Percentiles rank a stretch among this genome's conserved stretches.
Conservation (phyloP, 2,329 filamentous ascomycete species). For the Cladophialophora chaetospira region DNA sequence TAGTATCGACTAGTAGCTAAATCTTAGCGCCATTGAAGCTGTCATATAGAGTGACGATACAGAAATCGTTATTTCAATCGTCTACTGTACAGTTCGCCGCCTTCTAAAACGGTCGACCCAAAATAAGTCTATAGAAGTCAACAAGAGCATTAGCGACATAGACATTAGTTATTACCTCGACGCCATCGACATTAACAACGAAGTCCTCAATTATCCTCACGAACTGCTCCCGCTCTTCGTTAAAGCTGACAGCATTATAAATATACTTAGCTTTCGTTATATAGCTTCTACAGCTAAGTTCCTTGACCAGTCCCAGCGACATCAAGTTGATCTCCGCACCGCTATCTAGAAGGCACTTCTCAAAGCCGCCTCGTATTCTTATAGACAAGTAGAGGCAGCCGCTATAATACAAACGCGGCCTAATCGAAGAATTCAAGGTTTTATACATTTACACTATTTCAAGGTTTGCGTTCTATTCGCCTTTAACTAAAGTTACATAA, state of each 20-base stretch:
- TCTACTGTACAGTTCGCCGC: neutral
- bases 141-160: neutral
- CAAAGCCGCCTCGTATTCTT: neutral
- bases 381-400: neutral
- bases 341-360: neutral
- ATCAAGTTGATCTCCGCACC: neutral
- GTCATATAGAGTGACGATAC: neutral
- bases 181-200: neutral
- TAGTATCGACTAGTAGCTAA: neutral
- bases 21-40: neutral
- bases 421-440: neutral
- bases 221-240: neutral
- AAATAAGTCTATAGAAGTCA: neutral
- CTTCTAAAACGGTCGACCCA: neutral
- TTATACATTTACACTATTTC: neutral
- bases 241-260: neutral
- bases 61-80: neutral
- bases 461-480: neutral
- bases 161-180: neutral
- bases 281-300: neutral
- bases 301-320: neutral
- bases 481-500: neutral
- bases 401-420: neutral
- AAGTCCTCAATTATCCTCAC: conserved; percentile 2
- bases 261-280: neutral